A percentile compares a stretch with the other conserved stretches of the same genome.
phyloP scores from a whole-genome alignment of 2,329 filamentous ascomycete species.

The Xylariales sp. region DNA sequence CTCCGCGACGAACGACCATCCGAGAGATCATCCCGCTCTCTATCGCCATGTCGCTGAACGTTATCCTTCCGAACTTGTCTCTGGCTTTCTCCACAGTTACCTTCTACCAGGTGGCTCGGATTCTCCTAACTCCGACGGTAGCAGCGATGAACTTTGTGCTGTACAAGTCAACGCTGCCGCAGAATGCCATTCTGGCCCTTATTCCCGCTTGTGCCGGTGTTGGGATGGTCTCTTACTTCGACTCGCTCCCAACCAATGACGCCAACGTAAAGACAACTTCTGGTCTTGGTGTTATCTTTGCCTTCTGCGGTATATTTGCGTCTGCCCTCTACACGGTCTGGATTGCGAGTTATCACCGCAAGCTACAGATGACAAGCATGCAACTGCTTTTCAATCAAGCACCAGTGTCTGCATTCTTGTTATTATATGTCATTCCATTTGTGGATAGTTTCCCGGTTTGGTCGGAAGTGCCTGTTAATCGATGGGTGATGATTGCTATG shows the following conservation, averaged over 20 bases:
- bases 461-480: constrained; percentile 42
- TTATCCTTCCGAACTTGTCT: constrained; percentile 65
- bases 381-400: constrained; percentile 67
- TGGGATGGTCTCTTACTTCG: constrained; percentile 63
- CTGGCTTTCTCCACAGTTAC: constrained; percentile 64
- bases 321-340: constrained; percentile 66
- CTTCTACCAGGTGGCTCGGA: constrained; percentile 67
- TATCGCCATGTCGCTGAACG: constrained; percentile 63
- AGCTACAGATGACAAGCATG: constrained; percentile 63
- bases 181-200: constrained; percentile 48
- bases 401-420: constrained; percentile 55
- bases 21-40: constrained; percentile 60
- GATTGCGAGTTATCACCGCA: constrained; percentile 62
- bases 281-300: constrained; percentile 57
- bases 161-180: constrained; percentile 53
- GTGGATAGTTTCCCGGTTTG: constrained; percentile 58
- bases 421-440: constrained; percentile 64
- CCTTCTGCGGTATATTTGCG: constrained; percentile 59
- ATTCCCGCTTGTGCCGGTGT: constrained; percentile 61
- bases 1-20: constrained; percentile 49
- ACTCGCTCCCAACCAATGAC: constrained; percentile 49
- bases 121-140: constrained; percentile 62
- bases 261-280: constrained; percentile 51
- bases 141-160: constrained; percentile 61
- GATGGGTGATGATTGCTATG: constrained; percentile 56